These are phyloP conservation scores for Penicillium alfredii DNA, from an alignment of 495 filamentous ascomycete genomes.

Conservation along the genomic window DNA sequence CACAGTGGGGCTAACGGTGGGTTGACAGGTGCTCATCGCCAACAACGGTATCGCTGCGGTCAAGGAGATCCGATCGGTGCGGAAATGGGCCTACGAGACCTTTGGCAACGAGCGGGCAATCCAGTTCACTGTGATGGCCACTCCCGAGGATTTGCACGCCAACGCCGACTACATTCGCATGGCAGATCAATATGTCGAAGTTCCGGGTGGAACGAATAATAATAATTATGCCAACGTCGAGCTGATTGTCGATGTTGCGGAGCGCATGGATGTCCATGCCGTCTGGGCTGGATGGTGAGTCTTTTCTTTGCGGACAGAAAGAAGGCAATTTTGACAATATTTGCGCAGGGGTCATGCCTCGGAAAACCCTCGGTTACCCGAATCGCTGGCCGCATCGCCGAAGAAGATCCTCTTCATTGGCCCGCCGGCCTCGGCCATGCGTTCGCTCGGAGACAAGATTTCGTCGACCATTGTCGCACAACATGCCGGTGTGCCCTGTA, in stretches of 20 bases:
- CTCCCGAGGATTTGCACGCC: conserved; percentile 94
- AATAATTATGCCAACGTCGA: conserved; percentile 99
- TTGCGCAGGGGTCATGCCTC: conserved; percentile 84
- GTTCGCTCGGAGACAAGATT: conserved; percentile 98
- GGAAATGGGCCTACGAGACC: conserved; percentile 99
- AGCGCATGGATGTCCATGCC: conserved; percentile 95
- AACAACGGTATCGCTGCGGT: conserved; percentile 99
- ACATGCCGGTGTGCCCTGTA: conserved; percentile 94
- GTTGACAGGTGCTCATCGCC: conserved; percentile 91
- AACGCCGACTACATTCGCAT: conserved; percentile 99
- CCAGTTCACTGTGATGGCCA: conserved; percentile 99
- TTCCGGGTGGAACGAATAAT: conserved; percentile 98
- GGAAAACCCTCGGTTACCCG: conserved; percentile 95
- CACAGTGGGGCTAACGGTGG: too few relatives aligned
- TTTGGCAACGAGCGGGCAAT: conserved; percentile 98
- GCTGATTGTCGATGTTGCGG: conserved; percentile 97
- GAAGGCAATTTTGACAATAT: conserved; percentile 1
- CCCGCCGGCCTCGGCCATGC: conserved; percentile 95
- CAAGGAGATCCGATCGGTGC: conserved; percentile 95
- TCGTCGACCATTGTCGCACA: conserved; percentile 99
- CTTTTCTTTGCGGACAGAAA: not conserved
- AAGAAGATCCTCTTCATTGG: conserved; percentile 99
- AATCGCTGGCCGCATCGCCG: conserved; percentile 88
- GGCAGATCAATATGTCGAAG: conserved; percentile 98
- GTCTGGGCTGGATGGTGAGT: conserved; percentile 98